These are phyloP conservation scores for Trichaptum fuscoviolaceum DNA, from an alignment of 768 basidiomycete genomes.

Conservation along the genomic window DNA sequence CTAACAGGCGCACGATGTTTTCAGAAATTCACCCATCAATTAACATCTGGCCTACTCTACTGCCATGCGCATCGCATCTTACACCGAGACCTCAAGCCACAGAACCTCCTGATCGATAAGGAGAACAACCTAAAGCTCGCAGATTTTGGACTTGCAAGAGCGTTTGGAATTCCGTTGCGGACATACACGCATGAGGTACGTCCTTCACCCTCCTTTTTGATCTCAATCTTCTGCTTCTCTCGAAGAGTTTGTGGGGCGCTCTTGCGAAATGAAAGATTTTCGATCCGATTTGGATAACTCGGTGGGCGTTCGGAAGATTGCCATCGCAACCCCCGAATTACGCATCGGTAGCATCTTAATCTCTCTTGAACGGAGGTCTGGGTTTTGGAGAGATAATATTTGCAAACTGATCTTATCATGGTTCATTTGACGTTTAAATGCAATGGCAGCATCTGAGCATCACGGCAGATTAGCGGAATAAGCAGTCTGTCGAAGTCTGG, in stretches of 20 bases:
- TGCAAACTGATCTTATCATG: background rate
- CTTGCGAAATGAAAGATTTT: background rate
- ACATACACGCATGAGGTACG: constrained; percentile 98
- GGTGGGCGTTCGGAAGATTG: background rate
- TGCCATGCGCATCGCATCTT: constrained; percentile 95
- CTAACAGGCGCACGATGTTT: background rate
- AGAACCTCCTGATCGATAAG: constrained; percentile 90
- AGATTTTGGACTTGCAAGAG: constrained; percentile 93
- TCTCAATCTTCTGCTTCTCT: background rate
- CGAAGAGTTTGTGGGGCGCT: background rate
- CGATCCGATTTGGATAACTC: background rate
- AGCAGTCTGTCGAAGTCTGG: no score
- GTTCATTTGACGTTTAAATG: background rate
- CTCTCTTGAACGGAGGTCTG: background rate
- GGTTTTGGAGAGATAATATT: constrained; percentile 4
- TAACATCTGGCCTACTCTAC: constrained; percentile 86
- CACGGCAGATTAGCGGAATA: no score
- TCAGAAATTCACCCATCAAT: constrained; percentile 95
- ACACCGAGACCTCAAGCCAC: constrained; percentile 96
- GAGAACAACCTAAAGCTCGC: constrained; percentile 90
- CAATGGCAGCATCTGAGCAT: no score
- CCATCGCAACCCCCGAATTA: background rate
- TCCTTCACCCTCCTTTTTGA: constrained; percentile 8
- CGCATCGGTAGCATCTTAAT: background rate
- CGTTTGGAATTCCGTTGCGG: constrained; percentile 96